Evolutionary conservation across 768 basidiomycete genomes (phyloP).

Genomic region (Tulasnella sp.): DNA sequence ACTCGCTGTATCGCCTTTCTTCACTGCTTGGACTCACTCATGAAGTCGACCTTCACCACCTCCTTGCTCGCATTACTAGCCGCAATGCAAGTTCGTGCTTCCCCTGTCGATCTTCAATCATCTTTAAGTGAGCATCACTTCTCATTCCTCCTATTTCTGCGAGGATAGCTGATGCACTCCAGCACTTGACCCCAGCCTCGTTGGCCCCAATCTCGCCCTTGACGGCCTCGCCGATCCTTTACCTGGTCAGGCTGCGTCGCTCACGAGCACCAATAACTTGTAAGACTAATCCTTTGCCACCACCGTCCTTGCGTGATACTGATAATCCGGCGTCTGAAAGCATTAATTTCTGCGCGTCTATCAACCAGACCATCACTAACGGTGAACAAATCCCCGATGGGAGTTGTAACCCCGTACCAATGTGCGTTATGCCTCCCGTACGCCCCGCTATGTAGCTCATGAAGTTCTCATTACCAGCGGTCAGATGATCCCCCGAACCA

Average conservation of each 20-base stretch:
- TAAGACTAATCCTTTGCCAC: slow-evolving; percentile 23
- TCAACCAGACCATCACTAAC: slow-evolving; percentile 40
- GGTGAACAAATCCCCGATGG: slow-evolving; percentile 41
- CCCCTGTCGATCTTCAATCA: neutral
- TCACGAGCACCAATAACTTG: slow-evolving; percentile 49
- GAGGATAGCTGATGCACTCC: neutral
- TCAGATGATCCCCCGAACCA: slow-evolving; percentile 33
- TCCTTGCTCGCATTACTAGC: too few species aligned
- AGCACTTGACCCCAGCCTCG: neutral
- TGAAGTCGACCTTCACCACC: too few species aligned
- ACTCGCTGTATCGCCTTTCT: too few species aligned
- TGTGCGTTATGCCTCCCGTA: slow-evolving; percentile 24
- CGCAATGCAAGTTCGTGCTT: too few species aligned
- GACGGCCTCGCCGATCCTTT: slow-evolving; percentile 19
- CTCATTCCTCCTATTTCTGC: neutral
- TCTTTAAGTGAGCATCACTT: neutral
- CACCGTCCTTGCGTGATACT: neutral
- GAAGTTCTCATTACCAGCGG: too few species aligned
- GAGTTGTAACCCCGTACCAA: slow-evolving; percentile 48
- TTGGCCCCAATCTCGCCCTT: neutral
- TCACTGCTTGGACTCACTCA: too few species aligned
- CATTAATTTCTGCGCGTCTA: slow-evolving; percentile 35
- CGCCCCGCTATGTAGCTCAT: neutral
- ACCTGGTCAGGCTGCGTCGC: slow-evolving; percentile 39
- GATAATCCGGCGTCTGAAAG: neutral